Evolutionary conservation across 495 filamentous ascomycete species (phyloP).

Genomic region (Parmelia sp.): DNA sequence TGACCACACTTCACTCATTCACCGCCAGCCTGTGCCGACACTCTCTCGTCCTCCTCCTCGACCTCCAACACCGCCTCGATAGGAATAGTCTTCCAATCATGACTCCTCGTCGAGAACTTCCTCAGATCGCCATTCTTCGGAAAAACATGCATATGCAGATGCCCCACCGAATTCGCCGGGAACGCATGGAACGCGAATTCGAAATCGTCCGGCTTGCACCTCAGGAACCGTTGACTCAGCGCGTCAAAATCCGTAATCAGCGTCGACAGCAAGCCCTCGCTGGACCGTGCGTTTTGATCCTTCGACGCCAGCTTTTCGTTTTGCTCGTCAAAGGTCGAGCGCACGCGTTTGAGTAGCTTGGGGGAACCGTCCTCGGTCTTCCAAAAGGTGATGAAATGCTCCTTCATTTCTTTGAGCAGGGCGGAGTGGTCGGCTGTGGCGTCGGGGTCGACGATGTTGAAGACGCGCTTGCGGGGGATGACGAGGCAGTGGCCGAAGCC

Average conservation of each 20-base stretch:
- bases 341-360: conserved; percentile 17
- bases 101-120: conserved; percentile 21
- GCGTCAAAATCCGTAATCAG: conserved; percentile 11
- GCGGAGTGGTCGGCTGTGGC: conserved; percentile 15
- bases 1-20: too few relatives aligned
- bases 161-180: conserved; percentile 29
- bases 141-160: conserved; percentile 34
- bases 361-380: not conserved
- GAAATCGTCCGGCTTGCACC: conserved; percentile 27
- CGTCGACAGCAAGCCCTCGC: not conserved
- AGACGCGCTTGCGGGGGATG: conserved; percentile 30
- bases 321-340: conserved; percentile 18
- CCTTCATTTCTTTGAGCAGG: conserved; percentile 28
- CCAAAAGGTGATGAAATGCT: conserved; percentile 28
- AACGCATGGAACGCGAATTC: conserved; percentile 30
- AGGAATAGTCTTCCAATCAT: conserved; percentile 32
- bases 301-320: conserved; percentile 20
- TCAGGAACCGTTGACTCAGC: conserved; percentile 7
- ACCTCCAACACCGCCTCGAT: conserved; percentile 21
- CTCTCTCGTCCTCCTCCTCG: conserved; percentile 14
- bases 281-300: conserved; percentile 13
- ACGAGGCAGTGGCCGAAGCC: conserved; percentile 31
- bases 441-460: conserved; percentile 32
- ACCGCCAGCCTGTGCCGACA: not conserved
- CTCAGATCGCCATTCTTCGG: conserved; percentile 21